These are phyloP conservation scores for Trichoderma reesei DNA, from an alignment of 495 filamentous ascomycete species.

Conservation along the genomic window DNA sequence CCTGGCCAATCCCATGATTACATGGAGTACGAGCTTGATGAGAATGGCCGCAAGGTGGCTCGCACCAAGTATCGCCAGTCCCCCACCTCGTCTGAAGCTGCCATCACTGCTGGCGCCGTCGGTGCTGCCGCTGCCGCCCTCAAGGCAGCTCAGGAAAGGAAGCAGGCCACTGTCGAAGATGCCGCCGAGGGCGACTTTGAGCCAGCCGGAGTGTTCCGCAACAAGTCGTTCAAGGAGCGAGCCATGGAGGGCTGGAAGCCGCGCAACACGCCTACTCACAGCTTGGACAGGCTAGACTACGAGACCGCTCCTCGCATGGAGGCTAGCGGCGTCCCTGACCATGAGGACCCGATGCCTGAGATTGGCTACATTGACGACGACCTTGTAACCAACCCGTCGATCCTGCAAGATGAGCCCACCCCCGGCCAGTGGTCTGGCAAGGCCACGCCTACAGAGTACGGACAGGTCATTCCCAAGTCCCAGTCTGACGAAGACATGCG, in stretches of 20 bases:
- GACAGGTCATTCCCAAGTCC: conserved; percentile 24
- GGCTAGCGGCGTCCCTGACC: conserved; percentile 53
- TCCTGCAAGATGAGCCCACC: conserved; percentile 28
- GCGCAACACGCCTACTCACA: conserved; percentile 67
- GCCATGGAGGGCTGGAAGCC: conserved; percentile 36
- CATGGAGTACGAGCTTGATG: conserved; percentile 42
- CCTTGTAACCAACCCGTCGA: conserved; percentile 31
- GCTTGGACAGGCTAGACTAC: conserved; percentile 55
- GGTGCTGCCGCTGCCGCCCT: conserved; percentile 39
- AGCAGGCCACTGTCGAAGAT: conserved; percentile 26
- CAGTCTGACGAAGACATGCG: conserved; percentile 19
- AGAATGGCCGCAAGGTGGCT: conserved; percentile 44
- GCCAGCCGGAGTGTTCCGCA: conserved; percentile 31
- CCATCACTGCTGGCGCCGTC: conserved; percentile 42
- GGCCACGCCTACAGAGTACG: conserved; percentile 31
- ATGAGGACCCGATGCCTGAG: conserved; percentile 56
- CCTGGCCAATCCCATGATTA: conserved; percentile 18
- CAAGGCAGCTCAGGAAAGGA: conserved; percentile 27
- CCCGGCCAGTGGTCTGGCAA: conserved; percentile 28
- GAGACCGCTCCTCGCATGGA: conserved; percentile 45
- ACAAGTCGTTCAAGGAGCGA: conserved; percentile 48
- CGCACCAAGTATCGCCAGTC: conserved; percentile 29
- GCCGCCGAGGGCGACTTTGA: conserved; percentile 18
- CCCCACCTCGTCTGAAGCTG: conserved; percentile 38
- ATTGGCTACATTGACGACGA: conserved; percentile 54